Base-by-base conservation (phyloP, 768 basidiomycete genomes). In the Trametes coccinea region DNA sequence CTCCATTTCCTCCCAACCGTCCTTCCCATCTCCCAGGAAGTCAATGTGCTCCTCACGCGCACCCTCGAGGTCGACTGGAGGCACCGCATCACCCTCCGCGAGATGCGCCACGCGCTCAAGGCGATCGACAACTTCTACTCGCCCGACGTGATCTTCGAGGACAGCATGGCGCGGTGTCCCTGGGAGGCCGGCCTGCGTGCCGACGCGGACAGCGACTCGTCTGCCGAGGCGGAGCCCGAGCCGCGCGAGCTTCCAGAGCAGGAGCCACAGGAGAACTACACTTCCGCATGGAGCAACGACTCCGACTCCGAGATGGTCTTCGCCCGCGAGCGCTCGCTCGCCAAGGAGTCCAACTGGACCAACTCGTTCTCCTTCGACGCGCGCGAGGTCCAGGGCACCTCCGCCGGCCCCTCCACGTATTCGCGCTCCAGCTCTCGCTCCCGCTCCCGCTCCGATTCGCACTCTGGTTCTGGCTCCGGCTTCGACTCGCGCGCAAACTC, bases 131-230 rank as follows among this genome's bases (percentile, higher is more conserved):
- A 77, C 60, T 91, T 92, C 73, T 92, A 92, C 66, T 83, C 86
- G 4, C 81, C 83, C n/a, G 86, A 84, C 60, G 89, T 85, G 49
- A 78, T 92, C 59, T 90, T 92, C 64, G 89, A 92, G 69, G 90
- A 88, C 49, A 89, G 87, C 70, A 86, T 92, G 78, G 90, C 90
- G 33, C 81, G 86, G 44, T 89, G 88, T 65, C 79, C 85, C 5
- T 91, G 89, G 89, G 90, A 92, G 73, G 82, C 84, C 14, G 87
- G 86, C 52, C 82, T 87, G 77, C 84, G 79, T 60, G 75, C 78
- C 56, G 80, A 88, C 55, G 84, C 69, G 14, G 67, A 67, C 17
- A 59, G 66, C 61, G 80, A 86, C 62, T 81, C 84, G 7, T 83
- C 82, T 14, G 79, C 79, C 53, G 79, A 80, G 55, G 79, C 71